Conservation (phyloP, 2,329 filamentous ascomycete genomes). For the Ascochyta clinopodiicola region DNA sequence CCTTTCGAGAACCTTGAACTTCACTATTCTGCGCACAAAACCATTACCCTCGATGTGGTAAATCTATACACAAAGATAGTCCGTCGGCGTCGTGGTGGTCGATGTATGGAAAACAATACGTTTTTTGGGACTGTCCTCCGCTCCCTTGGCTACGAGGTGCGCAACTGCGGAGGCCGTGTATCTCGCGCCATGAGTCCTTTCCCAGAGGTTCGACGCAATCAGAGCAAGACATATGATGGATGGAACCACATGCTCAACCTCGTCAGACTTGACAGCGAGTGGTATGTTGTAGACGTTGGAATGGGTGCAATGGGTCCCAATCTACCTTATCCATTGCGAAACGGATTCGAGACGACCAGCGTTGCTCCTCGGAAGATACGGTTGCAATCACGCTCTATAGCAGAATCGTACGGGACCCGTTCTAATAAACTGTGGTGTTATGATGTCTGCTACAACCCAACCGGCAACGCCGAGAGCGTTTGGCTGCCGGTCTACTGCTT, state of each 20-base stretch:
- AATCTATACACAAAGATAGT: constrained; percentile 57
- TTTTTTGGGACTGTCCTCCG: constrained; percentile 58
- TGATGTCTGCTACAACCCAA: constrained; percentile 16
- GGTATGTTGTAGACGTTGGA: constrained; percentile 46
- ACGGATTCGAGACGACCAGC: constrained; percentile 21
- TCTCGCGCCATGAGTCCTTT: constrained; percentile 21
- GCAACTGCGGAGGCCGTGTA: constrained; percentile 24
- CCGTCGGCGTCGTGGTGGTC: constrained; percentile 55
- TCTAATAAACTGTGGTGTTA: constrained; percentile 21
- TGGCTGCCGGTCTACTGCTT: constrained; percentile 24
- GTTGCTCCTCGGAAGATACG: constrained; percentile 17
- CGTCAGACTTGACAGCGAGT: constrained; percentile 33
- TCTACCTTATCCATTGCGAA: constrained; percentile 11
- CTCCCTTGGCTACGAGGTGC: constrained; percentile 54
- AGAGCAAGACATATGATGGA: constrained; percentile 19
- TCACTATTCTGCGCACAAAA: constrained; percentile 46
- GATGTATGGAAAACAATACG: constrained; percentile 64
- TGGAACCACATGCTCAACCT: constrained; percentile 52
- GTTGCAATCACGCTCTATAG: constrained; percentile 15
- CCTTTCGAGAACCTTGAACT: constrained; percentile 23
- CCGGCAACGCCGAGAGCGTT: neutral
- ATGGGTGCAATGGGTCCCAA: constrained; percentile 34
- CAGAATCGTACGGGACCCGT: constrained; percentile 17
- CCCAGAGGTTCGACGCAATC: constrained; percentile 15
- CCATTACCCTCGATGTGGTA: constrained; percentile 54